A percentile compares a stretch with the other conserved stretches of the same genome.
These are phyloP conservation scores for Mycena amicta DNA, from an alignment of 768 basidiomycete genomes.

Conservation along the genomic window DNA sequence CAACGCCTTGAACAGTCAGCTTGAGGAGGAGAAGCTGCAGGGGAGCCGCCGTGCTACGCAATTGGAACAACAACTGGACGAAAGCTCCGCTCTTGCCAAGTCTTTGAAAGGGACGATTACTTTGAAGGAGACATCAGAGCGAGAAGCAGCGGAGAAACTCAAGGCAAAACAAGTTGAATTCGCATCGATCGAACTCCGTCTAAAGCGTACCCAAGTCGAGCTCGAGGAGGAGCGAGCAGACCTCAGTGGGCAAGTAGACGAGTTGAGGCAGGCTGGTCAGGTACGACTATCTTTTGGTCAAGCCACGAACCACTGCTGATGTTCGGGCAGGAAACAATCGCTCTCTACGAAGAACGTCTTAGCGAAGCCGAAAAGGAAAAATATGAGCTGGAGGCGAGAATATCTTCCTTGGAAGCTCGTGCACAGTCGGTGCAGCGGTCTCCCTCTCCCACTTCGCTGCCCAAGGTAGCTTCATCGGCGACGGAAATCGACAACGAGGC, in stretches of 20 bases:
- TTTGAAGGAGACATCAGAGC: conserved; percentile 51
- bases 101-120: conserved; percentile 56
- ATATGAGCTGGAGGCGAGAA: conserved; percentile 75
- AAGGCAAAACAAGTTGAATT: conserved; percentile 66
- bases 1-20: background rate
- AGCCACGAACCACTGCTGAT: conserved; percentile 9
- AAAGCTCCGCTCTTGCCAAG: conserved; percentile 43
- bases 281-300: conserved; percentile 37
- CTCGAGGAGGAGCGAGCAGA: conserved; percentile 64
- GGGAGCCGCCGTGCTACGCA: background rate
- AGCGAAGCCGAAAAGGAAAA: conserved; percentile 68
- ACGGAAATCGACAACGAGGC: conserved; percentile 94
- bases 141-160: conserved; percentile 52
- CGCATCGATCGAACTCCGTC: conserved; percentile 44
- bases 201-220: conserved; percentile 33
- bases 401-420: conserved; percentile 59
- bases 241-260: conserved; percentile 74
- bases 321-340: conserved; percentile 81
- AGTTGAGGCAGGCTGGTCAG: conserved; percentile 86
- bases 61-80: conserved; percentile 38
- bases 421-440: conserved; percentile 32
- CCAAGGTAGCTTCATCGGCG: conserved; percentile 59
- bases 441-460: conserved; percentile 26
- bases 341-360: conserved; percentile 89
- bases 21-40: background rate